Conservation (phyloP, 116 monocot species). For the Iris pallida region DNA sequence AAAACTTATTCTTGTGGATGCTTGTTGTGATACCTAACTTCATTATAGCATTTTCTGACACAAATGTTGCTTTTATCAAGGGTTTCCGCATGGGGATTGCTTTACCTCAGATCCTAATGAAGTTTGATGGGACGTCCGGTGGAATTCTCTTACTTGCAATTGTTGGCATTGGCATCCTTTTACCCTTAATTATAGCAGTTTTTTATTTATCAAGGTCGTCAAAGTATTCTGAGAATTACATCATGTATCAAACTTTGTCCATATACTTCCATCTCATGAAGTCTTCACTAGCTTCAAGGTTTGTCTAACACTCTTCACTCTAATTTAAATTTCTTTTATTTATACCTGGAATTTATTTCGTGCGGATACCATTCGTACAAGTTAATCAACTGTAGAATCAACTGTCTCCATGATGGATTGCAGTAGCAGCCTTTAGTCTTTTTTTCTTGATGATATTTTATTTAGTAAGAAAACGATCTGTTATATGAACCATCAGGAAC, state of each 20-base stretch:
- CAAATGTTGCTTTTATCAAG: conserved; percentile 18
- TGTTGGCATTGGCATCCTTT: conserved; percentile 78
- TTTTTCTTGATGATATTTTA: too few relatives aligned
- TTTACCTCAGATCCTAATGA: conserved; percentile 75
- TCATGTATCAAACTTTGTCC: conserved; percentile 87
- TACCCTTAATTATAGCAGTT: conserved; percentile 78
- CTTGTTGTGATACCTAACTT: neutral
- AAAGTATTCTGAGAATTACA: conserved; percentile 83
- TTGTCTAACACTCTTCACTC: neutral
- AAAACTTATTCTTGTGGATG: neutral
- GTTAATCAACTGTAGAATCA: too few relatives aligned
- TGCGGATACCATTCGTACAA: too few relatives aligned
- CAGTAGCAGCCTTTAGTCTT: too few relatives aligned
- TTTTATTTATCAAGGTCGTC: conserved; percentile 87
- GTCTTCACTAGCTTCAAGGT: conserved; percentile 90
- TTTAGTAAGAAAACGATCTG: too few relatives aligned
- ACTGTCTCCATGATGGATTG: too few relatives aligned
- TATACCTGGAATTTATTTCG: too few relatives aligned
- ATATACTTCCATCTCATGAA: conserved; percentile 82
- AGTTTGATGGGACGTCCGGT: conserved; percentile 81
- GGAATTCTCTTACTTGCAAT: conserved; percentile 76
- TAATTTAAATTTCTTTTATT: too few relatives aligned
- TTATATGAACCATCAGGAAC: too few relatives aligned
- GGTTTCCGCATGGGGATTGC: conserved; percentile 94
- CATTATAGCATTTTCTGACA: neutral